Percentiles rank a stretch among this genome's conserved stretches.
phyloP scores from a whole-genome alignment of 495 filamentous ascomycete genomes.

The Neurospora intermedia region DNA sequence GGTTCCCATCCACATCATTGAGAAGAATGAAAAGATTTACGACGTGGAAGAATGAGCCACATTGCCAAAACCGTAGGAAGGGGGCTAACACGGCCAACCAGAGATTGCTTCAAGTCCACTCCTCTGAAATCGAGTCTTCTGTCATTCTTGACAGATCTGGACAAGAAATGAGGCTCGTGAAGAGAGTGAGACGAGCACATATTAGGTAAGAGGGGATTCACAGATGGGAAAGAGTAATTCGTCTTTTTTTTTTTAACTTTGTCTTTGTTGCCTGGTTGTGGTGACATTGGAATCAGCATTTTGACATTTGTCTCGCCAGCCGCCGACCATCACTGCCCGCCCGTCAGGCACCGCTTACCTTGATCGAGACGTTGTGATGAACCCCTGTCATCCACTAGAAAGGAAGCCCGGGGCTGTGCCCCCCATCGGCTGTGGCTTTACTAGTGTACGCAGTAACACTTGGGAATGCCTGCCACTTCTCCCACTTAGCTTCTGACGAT shows the following conservation, averaged over 20 bases:
- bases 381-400: background rate
- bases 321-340: background rate
- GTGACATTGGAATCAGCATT: background rate
- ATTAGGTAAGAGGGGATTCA: background rate
- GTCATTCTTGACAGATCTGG: background rate
- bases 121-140: background rate
- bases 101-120: background rate
- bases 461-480: background rate
- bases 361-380: background rate
- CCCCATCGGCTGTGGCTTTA: background rate
- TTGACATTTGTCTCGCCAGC: background rate
- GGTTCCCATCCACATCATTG: no score
- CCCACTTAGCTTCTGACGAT: background rate
- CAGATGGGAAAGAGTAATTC: background rate
- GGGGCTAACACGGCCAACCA: background rate
- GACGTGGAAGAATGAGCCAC: no score
- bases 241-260: background rate
- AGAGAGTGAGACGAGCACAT: background rate
- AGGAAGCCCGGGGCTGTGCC: background rate
- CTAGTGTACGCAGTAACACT: background rate
- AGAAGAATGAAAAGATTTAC: no score
- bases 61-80: background rate
- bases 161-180: background rate
- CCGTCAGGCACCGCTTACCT: background rate
- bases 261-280: background rate